Base-by-base conservation (phyloP, 2,329 filamentous ascomycete genomes). In the Xylaria sp. region DNA sequence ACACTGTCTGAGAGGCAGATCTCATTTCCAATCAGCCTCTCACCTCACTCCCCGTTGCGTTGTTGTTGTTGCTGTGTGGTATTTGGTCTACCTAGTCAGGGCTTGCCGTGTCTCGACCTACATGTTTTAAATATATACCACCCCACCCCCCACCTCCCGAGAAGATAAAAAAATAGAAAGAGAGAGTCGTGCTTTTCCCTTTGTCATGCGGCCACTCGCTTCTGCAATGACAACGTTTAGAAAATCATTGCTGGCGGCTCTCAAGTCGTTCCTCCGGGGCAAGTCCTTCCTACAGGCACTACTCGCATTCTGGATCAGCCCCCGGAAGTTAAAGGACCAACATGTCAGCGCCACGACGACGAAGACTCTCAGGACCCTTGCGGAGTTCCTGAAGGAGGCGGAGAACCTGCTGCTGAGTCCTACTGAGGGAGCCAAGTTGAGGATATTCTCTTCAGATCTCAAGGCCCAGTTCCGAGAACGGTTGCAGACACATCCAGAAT, bases 271-370 rank as follows among this genome's bases (percentile, higher is more conserved):
- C 64, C 80, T 88, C 58, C 83, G 84, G 60, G 88, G 88, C 73
- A 89, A 86, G 79, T 87, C 87, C 58, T 79, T 90, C 69, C 77
- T 90, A 67, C 84, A 87, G 75, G 85, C 86, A 59, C 80, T 90
- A 34, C 78, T 90, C 67, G 81, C 85, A 67, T 85, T 85, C 75
- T 88, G 86, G 85, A 78, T 84, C 51, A 81, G 78, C 65, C 82
- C 86, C 34, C 72, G 80, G 54, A 71, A 76, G 54, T 68, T 81
- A 63, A 80, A 79, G 51, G 70, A 74, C n/a, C 73, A 73, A 24
- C 72, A 71, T 42, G 71, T 57, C 61, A 68, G 64, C 36, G 72
- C 61, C 42, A 67, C 70, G 63, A 67, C 65, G 39, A 58, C 60
- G 42, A 72, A 53, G 32, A 53, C 70, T 24, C 66, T 66, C 62